Evolutionary conservation across 2,329 filamentous ascomycete genomes (phyloP).

Genomic region (Fusarium stilboides): DNA sequence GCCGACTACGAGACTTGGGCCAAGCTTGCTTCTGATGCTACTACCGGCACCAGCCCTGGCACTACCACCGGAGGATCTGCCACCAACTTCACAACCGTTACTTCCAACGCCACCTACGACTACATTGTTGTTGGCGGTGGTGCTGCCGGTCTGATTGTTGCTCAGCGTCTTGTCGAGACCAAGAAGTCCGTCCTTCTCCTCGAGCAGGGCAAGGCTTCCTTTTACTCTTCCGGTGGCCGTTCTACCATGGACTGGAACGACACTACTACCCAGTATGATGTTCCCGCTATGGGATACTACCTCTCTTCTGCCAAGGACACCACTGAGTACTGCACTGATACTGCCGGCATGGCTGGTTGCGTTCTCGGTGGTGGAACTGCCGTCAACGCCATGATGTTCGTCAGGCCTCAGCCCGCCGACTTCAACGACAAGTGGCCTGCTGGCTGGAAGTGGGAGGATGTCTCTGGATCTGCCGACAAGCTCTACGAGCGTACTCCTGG

Average conservation of each 20-base stretch:
- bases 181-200: slow-evolving; percentile 76
- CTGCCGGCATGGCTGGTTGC: slow-evolving; percentile 81
- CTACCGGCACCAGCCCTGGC: slow-evolving; percentile 49
- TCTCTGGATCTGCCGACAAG: slow-evolving; percentile 70
- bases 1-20: slow-evolving; percentile 61
- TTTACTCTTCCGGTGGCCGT: slow-evolving; percentile 76
- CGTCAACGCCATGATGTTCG: slow-evolving; percentile 79
- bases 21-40: slow-evolving; percentile 60
- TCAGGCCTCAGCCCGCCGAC: slow-evolving; percentile 75
- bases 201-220: slow-evolving; percentile 67
- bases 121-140: slow-evolving; percentile 77
- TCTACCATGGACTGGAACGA: slow-evolving; percentile 75
- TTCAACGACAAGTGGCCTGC: slow-evolving; percentile 81
- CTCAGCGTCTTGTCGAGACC: slow-evolving; percentile 70
- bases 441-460: slow-evolving; percentile 75
- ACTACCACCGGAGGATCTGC: slow-evolving; percentile 46
- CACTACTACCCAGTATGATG: slow-evolving; percentile 78
- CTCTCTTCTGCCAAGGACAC: slow-evolving; percentile 76
- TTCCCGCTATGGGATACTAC: slow-evolving; percentile 79
- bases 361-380: slow-evolving; percentile 77
- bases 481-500: slow-evolving; percentile 81
- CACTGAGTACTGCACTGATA: slow-evolving; percentile 75
- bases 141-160: slow-evolving; percentile 72
- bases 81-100: slow-evolving; percentile 52
- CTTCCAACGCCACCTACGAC: slow-evolving; percentile 63